Conservation (phyloP, 129 eudicot species). For the Centrapalus pauciflorus region DNA sequence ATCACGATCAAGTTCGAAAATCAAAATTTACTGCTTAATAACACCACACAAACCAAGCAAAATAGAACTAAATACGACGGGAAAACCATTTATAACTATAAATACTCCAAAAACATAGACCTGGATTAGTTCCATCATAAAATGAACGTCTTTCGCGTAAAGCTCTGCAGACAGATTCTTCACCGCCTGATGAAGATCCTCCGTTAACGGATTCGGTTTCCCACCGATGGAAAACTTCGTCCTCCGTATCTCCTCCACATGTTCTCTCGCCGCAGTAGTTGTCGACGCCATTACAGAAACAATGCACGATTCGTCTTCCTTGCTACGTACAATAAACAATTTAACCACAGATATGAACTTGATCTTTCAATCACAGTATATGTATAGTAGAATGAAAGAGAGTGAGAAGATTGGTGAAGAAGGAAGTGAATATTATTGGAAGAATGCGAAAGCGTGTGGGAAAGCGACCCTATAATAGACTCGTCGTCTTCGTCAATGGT, state of each 20-base stretch:
- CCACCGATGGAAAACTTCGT: conserved; percentile 52
- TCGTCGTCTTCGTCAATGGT: conserved; percentile 9
- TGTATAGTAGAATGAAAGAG: background rate
- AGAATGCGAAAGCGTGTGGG: background rate
- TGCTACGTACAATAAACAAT: background rate
- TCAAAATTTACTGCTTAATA: background rate
- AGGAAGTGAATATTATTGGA: conserved; percentile 7
- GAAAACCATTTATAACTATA: background rate
- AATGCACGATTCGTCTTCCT: conserved; percentile 9
- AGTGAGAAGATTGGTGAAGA: conserved; percentile 1
- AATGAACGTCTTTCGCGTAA: conserved; percentile 60
- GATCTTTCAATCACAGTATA: background rate
- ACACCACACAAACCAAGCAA: background rate
- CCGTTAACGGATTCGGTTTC: conserved; percentile 40
- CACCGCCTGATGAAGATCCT: conserved; percentile 62
- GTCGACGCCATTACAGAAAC: conserved; percentile 9
- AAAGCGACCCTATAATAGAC: background rate
- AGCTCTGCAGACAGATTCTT: conserved; percentile 62
- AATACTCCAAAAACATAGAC: too few relatives aligned
- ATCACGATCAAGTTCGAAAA: background rate
- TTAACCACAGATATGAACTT: background rate
- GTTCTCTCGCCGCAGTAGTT: conserved; percentile 35
- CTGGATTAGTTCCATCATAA: conserved; percentile 68
- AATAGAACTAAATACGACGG: background rate
- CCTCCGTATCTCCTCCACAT: conserved; percentile 49